Conservation (phyloP, 768 basidiomycete genomes). For the Russula sp. region DNA sequence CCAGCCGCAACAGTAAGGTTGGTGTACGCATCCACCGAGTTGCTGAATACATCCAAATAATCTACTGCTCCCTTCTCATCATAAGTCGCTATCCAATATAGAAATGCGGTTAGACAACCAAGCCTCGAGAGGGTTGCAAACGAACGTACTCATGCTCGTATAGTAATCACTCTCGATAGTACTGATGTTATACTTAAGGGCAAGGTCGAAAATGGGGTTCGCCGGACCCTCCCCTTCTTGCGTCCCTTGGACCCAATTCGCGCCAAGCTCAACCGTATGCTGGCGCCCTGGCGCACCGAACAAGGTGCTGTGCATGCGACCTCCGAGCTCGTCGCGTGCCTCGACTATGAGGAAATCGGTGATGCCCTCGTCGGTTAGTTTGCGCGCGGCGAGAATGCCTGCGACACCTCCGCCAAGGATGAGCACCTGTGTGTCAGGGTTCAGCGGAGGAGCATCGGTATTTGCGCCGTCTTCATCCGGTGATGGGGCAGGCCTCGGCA, state of each 20-base stretch:
- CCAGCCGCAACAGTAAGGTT: too few relatives aligned
- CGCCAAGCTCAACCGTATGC: conserved; percentile 44
- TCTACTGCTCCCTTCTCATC: conserved; percentile 43
- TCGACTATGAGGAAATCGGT: conserved; percentile 54
- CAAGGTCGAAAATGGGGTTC: conserved; percentile 56
- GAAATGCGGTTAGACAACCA: too few relatives aligned
- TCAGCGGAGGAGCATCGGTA: too few relatives aligned
- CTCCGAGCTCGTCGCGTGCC: conserved; percentile 50
- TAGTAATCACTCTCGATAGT: conserved; percentile 44
- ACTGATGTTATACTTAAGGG: conserved; percentile 39
- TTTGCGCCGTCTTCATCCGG: too few relatives aligned
- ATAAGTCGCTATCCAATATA: conserved; percentile 53
- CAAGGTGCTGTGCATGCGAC: conserved; percentile 43
- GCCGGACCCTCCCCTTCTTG: conserved; percentile 40
- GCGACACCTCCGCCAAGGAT: conserved; percentile 62
- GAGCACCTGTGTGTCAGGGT: conserved; percentile 32
- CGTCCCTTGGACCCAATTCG: conserved; percentile 55
- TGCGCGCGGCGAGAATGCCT: conserved; percentile 57
- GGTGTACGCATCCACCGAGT: too few relatives aligned
- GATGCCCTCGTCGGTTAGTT: conserved; percentile 45
- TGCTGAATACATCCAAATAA: too few relatives aligned
- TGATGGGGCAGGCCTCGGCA: too few relatives aligned
- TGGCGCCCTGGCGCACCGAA: conserved; percentile 37
- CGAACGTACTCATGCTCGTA: conserved; percentile 36
- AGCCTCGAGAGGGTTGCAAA: too few relatives aligned